A percentile compares a stretch with the other conserved stretches of the same genome.
Evolutionary conservation across 2,329 filamentous ascomycete genomes (phyloP).

Genomic region (Fusarium nematophilum): DNA sequence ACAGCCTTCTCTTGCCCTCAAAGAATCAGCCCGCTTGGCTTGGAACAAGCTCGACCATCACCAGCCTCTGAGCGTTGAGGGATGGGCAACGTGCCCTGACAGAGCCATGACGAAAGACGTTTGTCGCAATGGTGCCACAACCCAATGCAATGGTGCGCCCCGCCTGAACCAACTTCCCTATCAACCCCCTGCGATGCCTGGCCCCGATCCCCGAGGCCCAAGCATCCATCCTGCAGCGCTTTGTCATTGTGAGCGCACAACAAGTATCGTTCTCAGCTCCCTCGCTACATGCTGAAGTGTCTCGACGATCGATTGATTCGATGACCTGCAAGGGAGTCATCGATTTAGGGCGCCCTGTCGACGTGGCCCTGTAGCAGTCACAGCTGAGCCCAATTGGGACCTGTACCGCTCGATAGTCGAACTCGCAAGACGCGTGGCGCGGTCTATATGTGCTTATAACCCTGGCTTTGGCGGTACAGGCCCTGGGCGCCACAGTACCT

Average conservation of each 20-base stretch:
- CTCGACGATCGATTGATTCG: constrained; percentile 17
- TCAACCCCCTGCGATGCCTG: constrained; percentile 15
- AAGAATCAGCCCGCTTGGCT: constrained; percentile 13
- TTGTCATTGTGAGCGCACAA: constrained; percentile 15
- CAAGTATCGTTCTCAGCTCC: constrained; percentile 7
- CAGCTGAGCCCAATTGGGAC: constrained; percentile 12
- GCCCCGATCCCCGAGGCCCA: constrained; percentile 14
- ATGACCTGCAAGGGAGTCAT: constrained; percentile 16
- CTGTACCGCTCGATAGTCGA: constrained; percentile 8
- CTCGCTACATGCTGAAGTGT: neutral
- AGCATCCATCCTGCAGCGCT: constrained; percentile 19
- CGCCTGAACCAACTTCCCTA: constrained; percentile 14
- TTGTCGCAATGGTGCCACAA: constrained; percentile 27
- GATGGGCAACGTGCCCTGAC: constrained; percentile 32
- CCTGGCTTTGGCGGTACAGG: constrained; percentile 13
- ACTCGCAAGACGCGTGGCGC: constrained; percentile 29
- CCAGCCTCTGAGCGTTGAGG: constrained; percentile 33
- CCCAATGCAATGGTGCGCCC: constrained; percentile 25
- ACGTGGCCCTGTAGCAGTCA: constrained; percentile 10
- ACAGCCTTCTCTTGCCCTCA: constrained; percentile 17
- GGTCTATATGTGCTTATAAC: constrained; percentile 10
- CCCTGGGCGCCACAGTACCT: constrained; percentile 28
- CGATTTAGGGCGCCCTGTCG: constrained; percentile 7
- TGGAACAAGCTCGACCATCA: neutral
- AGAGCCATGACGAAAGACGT: constrained; percentile 31